Percentiles rank a stretch among this genome's conserved stretches.
phyloP scores from a whole-genome alignment of 192 early-diverging fungal genomes.

The Spinellus fusiger region DNA sequence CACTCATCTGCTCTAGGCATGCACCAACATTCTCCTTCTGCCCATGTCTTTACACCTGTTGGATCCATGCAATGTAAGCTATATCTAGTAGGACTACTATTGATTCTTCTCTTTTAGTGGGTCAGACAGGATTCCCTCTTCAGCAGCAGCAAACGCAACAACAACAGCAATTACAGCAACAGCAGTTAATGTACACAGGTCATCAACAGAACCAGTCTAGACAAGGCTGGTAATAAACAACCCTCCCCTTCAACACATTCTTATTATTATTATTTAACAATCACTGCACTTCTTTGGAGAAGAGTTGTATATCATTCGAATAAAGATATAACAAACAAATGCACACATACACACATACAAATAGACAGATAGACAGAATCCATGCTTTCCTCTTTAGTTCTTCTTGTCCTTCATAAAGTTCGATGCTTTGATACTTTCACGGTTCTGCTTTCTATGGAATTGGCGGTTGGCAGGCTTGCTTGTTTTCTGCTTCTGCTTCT shows the following conservation, averaged over 20 bases:
- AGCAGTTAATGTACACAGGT: neutral
- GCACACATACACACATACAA: no score
- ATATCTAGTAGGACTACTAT: neutral
- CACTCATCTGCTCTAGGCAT: neutral
- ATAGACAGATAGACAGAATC: no score
- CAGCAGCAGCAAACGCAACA: slow-evolving; percentile 4
- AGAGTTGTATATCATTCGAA: no score
- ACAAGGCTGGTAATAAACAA: slow-evolving; percentile 12
- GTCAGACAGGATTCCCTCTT: slow-evolving; percentile 19
- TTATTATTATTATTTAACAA: slow-evolving; percentile 1
- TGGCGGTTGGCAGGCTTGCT: slow-evolving; percentile 47
- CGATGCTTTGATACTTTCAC: slow-evolving; percentile 56
- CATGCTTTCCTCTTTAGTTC: no score
- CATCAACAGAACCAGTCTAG: neutral
- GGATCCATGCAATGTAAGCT: slow-evolving; percentile 27
- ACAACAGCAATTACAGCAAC: no score
- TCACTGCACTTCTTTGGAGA: neutral
- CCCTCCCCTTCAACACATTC: neutral
- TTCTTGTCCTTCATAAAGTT: slow-evolving; percentile 78
- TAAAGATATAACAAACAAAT: no score
- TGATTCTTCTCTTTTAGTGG: slow-evolving; percentile 4
- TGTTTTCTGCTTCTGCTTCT: slow-evolving; percentile 38
- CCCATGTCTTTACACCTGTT: slow-evolving; percentile 18
- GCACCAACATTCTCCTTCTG: neutral
- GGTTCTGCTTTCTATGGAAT: slow-evolving; percentile 53